A percentile compares a stretch with the other conserved stretches of the same genome.
Conservation (phyloP, 176 grass and related monocot species). For the Hordeum vulgare region MorexV3_pseudomolecules_assembly NC_058520.1:28020410-28020909, state of each 20-base stretch:
- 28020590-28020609: conserved; percentile 77
- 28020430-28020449: neutral
- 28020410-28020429: neutral
- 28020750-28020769: conserved; percentile 54
- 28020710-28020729: conserved; percentile 50
- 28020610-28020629: conserved; percentile 91
- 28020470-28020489: neutral
- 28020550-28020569: conserved; percentile 71
- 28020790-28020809: conserved; percentile 87
- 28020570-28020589: conserved; percentile 45
- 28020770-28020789: conserved; percentile 53
- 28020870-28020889: neutral
- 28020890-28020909: conserved; percentile 78
- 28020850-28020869: conserved; percentile 1
- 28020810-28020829: conserved; percentile 85
- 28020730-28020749: conserved; percentile 52
- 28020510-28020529: neutral
- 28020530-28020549: conserved; percentile 83
- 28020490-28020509: neutral
- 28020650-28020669: conserved; percentile 86
- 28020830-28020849: conserved; percentile 84
- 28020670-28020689: conserved; percentile 44
- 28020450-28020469: neutral
- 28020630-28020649: conserved; percentile 82
- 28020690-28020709: conserved; percentile 20